These are phyloP conservation scores for Colletotrichum graminicola DNA, from an alignment of 2,329 filamentous ascomycete species.

Conservation along the genomic window DNA sequence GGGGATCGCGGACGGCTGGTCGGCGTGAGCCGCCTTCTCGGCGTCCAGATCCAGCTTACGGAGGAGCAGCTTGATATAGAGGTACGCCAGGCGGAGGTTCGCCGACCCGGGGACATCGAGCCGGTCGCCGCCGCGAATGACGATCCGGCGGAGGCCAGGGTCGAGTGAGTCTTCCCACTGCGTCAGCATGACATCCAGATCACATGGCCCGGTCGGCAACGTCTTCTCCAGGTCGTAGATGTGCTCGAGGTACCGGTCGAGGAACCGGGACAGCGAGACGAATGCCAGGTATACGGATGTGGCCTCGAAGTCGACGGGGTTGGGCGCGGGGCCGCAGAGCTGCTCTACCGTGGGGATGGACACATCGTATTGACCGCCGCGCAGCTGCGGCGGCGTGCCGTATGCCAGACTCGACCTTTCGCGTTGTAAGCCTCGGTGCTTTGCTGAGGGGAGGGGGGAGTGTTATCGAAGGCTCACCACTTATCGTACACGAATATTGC, in stretches of 20 bases:
- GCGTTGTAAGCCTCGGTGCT: background rate
- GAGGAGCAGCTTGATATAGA: constrained; percentile 61
- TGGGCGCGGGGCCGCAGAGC: constrained; percentile 43
- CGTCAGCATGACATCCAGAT: constrained; percentile 55
- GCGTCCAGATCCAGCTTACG: constrained; percentile 61
- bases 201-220: constrained; percentile 45
- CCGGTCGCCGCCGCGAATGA: constrained; percentile 57
- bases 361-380: constrained; percentile 61
- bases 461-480: constrained; percentile 58
- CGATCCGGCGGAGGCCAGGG: constrained; percentile 53
- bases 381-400: constrained; percentile 64
- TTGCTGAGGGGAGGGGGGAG: no score
- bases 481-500: constrained; percentile 65
- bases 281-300: constrained; percentile 60
- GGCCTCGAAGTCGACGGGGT: constrained; percentile 43
- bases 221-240: constrained; percentile 53
- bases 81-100: constrained; percentile 64
- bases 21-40: constrained; percentile 45
- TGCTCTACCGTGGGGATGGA: constrained; percentile 56
- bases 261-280: constrained; percentile 57
- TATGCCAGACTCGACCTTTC: constrained; percentile 64
- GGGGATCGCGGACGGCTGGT: constrained; percentile 42
- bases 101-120: constrained; percentile 59
- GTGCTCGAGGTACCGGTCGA: constrained; percentile 51
- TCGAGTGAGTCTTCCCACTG: constrained; percentile 60